phyloP scores from a whole-genome alignment of 2,329 filamentous ascomycete species.

The Diaporthe batatas region DNA sequence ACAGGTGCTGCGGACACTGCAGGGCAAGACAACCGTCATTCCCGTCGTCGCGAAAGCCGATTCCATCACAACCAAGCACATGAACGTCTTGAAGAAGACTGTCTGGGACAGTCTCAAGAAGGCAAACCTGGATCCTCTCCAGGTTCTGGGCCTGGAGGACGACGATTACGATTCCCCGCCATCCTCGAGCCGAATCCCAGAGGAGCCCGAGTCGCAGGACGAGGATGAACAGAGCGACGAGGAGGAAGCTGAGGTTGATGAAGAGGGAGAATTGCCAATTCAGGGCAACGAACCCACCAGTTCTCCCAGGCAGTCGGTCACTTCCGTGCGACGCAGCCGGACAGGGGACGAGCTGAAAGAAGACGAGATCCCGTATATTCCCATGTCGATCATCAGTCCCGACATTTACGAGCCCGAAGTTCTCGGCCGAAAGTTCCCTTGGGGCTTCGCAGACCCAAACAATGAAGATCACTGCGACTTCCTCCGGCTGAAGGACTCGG shows the following conservation, averaged over 20 bases:
- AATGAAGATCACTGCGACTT: constrained; percentile 95
- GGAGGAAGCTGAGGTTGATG: constrained; percentile 49
- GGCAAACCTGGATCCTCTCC: constrained; percentile 88
- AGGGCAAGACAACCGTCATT: constrained; percentile 95
- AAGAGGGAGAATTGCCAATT: constrained; percentile 52
- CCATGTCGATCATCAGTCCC: constrained; percentile 93
- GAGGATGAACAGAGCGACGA: constrained; percentile 55
- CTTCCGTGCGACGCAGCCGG: constrained; percentile 61
- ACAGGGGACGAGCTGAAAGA: constrained; percentile 58
- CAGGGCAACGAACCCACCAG: constrained; percentile 51
- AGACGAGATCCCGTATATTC: constrained; percentile 77
- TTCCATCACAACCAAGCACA: constrained; percentile 94
- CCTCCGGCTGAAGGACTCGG: constrained; percentile 86
- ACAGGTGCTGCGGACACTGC: constrained; percentile 87
- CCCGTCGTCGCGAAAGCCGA: constrained; percentile 97
- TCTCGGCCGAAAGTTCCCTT: constrained; percentile 90
- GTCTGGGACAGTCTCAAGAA: constrained; percentile 91
- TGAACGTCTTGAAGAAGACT: constrained; percentile 89
- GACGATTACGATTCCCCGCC: constrained; percentile 72
- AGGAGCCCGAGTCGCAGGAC: constrained; percentile 56
- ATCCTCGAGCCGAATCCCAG: constrained; percentile 66
- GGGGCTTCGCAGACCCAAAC: constrained; percentile 97
- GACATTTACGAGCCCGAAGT: constrained; percentile 87
- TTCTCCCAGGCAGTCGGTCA: constrained; percentile 61
- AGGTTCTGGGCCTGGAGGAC: constrained; percentile 86